Evolutionary conservation across 139 green algal species (phyloP), one percentile per base, ranked within the genome.

Genomic region (Haematococcus sp.): DNA sequence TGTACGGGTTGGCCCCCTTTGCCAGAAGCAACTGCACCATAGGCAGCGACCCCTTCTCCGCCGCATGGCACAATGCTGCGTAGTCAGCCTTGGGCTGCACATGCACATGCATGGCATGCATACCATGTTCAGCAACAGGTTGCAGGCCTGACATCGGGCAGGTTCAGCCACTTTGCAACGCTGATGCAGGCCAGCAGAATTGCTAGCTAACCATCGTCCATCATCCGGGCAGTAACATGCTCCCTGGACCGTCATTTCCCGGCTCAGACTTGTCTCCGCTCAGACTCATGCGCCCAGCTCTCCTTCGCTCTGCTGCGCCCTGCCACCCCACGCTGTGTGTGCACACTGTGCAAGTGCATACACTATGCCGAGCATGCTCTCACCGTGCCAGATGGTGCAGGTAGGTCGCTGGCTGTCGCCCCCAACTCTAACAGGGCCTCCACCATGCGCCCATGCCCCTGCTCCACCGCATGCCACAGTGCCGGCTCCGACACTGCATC

Each of bases 391-490:
- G 30, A 51, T 30, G 66, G 66, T 4, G 31, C 33, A 11, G 40
- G 46, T 7, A 72, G 25, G 66, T 78, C 77, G 2, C 49, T 70
- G 2, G 77, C 66, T 1, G 58, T 73, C 11, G 73, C 78, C 22
- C 63, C 61, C 61, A 70, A 28, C 52, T 65, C 49, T 31, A 83
- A 63, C 68, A 83, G 73, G 60, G 71, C 43, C 25, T 46, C 61
- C 35, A 83, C 73, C 68, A 77, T 66, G 20, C 67, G 52, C 54
- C 46, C 60, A 44, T 80, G 72, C 61, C 76, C 76, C 28, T 83
- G 75, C 60, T 83, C 78, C 59, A 83, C 68, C 3, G 73, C 78
- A 23, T 83, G 78, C 73, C 78, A 83, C 61, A 80, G 32, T 28
- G 78, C 68, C 13, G 78, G 78, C 52, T 83, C 78, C 34, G 67